Evolutionary conservation across 352 stramenopile genomes (phyloP), one percentile per base, ranked within the genome.

Genomic region (Thraustotheca clavata): DNA sequence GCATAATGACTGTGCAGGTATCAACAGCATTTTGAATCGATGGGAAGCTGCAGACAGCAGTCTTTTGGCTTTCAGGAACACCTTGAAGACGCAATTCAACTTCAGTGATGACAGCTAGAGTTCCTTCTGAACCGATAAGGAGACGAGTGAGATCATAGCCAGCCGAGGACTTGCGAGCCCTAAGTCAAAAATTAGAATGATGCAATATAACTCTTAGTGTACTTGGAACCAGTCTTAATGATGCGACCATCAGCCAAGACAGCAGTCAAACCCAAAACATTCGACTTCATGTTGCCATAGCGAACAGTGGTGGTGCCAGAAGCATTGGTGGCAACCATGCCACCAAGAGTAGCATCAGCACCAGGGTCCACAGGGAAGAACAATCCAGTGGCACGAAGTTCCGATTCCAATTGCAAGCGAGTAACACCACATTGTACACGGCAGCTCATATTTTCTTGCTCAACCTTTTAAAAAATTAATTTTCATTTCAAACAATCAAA

Each of bases 351-450:
- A 7, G 96, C 96, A 65, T 98, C 96, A 4, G 96, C 94, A 43
- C 96, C 96, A 1, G 96, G 96, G 70, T 99, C 96, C n/a, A 99
- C 89, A 5, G 95, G 81, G 72, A 99, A 99, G 73, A 95, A 94
- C 49, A 98, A 80, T 7, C 92, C 94, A 20, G 87, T 94, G 12
- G 83, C 80, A 7, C 80, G 80, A 40, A 97, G 69, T 43, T 89
- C 76, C 41, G 86, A 76, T 70, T 98, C 98, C 12, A 98, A 74
- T 66, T 93, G 79, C 62, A 96, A 84, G 31, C 94, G 79, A 34
- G 93, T 98, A n/a, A 98, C 84, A 11, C 96, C 96, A 31, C 94
- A 86, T 59, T 98, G 81, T 27, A 99, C 94, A 32, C 78, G 88
- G 59, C 92, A 93, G 73, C 96, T 86, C 74, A 93, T 87, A 67